Conservation (phyloP, 164 flowering plant genomes). For the Umbilicus rupestris region DNA sequence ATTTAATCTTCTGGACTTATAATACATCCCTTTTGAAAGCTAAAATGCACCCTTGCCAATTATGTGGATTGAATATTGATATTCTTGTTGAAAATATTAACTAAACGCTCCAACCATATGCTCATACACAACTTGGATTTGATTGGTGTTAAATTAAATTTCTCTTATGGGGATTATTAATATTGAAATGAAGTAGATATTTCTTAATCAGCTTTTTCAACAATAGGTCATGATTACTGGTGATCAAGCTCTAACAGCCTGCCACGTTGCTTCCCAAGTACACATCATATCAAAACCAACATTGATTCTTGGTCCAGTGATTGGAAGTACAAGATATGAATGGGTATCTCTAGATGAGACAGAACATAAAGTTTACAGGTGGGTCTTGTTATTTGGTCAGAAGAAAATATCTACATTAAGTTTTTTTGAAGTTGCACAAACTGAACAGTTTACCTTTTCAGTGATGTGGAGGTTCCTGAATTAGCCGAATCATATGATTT, state of each 20-base stretch:
- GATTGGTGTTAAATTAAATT: neutral
- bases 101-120: too few relatives aligned
- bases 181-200: neutral
- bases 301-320: conserved; percentile 50
- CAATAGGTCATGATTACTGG: conserved; percentile 94
- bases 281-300: conserved; percentile 77
- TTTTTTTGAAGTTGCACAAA: neutral
- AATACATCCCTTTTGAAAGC: too few relatives aligned
- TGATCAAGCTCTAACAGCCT: conserved; percentile 96
- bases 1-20: too few relatives aligned
- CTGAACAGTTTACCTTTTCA: conserved; percentile 14
- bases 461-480: conserved; percentile 60
- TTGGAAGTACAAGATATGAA: conserved; percentile 31
- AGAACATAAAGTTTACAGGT: conserved; percentile 48
- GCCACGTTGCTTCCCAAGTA: conserved; percentile 96
- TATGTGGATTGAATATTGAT: too few relatives aligned
- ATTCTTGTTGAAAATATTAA: too few relatives aligned
- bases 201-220: neutral
- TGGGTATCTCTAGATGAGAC: conserved; percentile 94
- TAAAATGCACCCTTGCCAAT: too few relatives aligned
- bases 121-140: neutral
- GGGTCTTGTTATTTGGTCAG: neutral
- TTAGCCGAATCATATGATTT: conserved; percentile 72
- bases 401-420: neutral
- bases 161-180: too few relatives aligned